Conservation (phyloP, 768 basidiomycete genomes). For the Leccinellum luteum region DNA sequence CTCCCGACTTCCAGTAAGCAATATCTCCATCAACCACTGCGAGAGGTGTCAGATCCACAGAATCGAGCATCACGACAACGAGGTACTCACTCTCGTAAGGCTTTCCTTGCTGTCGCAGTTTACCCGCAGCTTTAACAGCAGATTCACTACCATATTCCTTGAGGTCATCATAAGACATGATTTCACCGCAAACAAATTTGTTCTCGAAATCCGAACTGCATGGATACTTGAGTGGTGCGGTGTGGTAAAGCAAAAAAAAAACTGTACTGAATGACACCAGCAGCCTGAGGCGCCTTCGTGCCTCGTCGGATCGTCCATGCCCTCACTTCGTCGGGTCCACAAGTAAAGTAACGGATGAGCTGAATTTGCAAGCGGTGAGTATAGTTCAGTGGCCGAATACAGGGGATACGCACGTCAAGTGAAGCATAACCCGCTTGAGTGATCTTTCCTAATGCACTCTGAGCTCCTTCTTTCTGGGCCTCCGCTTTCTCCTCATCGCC, state of each 20-base stretch:
- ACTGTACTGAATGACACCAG: slow-evolving; percentile 94
- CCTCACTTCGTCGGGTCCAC: slow-evolving; percentile 94
- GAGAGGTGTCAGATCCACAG: slow-evolving; percentile 6
- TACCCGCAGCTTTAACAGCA: slow-evolving; percentile 92
- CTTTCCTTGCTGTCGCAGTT: slow-evolving; percentile 94
- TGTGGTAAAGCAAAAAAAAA: slow-evolving; percentile 5
- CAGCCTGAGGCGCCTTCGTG: slow-evolving; percentile 94
- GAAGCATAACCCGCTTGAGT: slow-evolving; percentile 90
- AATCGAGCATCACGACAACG: neutral
- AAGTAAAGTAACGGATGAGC: slow-evolving; percentile 96
- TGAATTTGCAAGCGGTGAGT: slow-evolving; percentile 28
- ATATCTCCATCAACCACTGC: slow-evolving; percentile 87
- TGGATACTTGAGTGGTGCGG: neutral
- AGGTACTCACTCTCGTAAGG: slow-evolving; percentile 82
- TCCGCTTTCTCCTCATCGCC: slow-evolving; percentile 67
- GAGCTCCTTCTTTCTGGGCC: slow-evolving; percentile 76
- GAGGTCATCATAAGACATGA: slow-evolving; percentile 89
- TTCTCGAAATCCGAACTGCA: slow-evolving; percentile 92
- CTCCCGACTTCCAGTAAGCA: slow-evolving; percentile 88
- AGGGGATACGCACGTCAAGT: slow-evolving; percentile 59
- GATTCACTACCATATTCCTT: slow-evolving; percentile 88
- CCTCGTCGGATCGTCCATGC: slow-evolving; percentile 97
- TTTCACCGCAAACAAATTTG: slow-evolving; percentile 97
- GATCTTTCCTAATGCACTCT: slow-evolving; percentile 84
- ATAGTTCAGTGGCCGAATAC: neutral